Conservation (phyloP, 2,329 filamentous ascomycete genomes). For the Aspergillus sp. region DNA sequence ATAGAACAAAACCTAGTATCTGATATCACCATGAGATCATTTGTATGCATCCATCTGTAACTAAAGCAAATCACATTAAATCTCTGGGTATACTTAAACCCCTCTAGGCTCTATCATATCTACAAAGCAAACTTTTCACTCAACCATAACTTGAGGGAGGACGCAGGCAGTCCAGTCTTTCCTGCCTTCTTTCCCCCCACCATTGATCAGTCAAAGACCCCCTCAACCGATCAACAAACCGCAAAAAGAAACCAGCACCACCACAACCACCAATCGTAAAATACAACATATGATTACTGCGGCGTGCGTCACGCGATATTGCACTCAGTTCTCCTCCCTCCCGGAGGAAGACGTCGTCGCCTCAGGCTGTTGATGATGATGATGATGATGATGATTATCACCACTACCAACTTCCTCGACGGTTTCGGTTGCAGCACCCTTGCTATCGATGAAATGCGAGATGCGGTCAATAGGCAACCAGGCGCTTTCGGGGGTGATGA, state of each 20-base stretch:
- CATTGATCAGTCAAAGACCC: neutral
- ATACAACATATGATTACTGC: neutral
- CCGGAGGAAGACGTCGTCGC: neutral
- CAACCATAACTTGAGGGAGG: neutral
- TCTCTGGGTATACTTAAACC: too few species aligned
- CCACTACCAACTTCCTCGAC: conserved; percentile 29
- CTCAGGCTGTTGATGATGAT: neutral
- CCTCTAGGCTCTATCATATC: neutral
- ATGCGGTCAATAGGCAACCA: conserved; percentile 52
- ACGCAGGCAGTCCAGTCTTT: neutral
- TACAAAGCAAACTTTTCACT: neutral
- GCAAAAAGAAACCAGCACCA: neutral
- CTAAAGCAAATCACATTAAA: too few species aligned
- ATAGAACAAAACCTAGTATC: neutral
- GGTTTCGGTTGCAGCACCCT: conserved; percentile 30
- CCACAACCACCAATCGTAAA: neutral
- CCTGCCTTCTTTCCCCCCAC: neutral
- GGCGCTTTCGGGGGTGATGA: conserved; percentile 49
- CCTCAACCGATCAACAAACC: neutral
- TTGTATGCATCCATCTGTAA: too few species aligned
- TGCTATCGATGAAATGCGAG: conserved; percentile 45
- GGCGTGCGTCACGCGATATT: neutral
- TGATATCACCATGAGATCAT: too few species aligned
- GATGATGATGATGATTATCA: neutral
- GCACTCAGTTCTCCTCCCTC: neutral